Evolutionary conservation across 2,329 filamentous ascomycete genomes (phyloP).

Genomic region (Trichoderma arundinaceum): DNA sequence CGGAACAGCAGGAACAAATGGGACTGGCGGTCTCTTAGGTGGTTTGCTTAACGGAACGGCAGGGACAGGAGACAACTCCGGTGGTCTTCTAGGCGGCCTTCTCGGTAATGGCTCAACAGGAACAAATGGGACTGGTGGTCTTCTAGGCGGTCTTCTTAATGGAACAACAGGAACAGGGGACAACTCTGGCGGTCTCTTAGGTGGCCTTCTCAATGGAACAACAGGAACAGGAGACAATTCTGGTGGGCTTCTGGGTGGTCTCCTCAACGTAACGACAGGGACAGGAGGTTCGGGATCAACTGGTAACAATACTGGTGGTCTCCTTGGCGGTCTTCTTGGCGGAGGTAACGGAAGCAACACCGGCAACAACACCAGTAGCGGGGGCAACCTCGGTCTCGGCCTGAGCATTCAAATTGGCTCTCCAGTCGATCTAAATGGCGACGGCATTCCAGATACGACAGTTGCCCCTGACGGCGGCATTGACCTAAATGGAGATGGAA

Average conservation of each 20-base stretch:
- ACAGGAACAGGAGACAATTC: not conserved
- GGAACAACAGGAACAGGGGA: not conserved
- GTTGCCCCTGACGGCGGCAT: not conserved
- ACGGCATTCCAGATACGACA: not conserved
- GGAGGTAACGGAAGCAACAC: not conserved
- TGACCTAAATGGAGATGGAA: not conserved
- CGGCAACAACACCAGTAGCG: too few species aligned
- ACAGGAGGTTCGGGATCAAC: too few species aligned
- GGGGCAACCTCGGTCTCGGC: not conserved
- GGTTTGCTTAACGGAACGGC: too few species aligned
- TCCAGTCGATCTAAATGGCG: not conserved
- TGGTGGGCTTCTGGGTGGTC: not conserved
- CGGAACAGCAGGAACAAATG: too few species aligned
- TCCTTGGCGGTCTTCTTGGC: not conserved
- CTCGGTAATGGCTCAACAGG: too few species aligned
- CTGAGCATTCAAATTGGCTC: not conserved
- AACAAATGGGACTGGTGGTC: not conserved
- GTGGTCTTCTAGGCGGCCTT: too few species aligned
- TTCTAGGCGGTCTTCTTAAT: not conserved
- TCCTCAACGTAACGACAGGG: not conserved
- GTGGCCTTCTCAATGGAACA: not conserved
- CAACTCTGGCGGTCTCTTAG: not conserved
- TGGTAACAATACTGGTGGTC: too few species aligned
- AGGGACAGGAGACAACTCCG: too few species aligned
- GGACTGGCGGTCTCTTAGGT: not conserved